Evolutionary conservation across 345 rosid genomes (phyloP), one percentile per base, ranked within the genome.

Genomic region (Toxicodendron radicans): DNA sequence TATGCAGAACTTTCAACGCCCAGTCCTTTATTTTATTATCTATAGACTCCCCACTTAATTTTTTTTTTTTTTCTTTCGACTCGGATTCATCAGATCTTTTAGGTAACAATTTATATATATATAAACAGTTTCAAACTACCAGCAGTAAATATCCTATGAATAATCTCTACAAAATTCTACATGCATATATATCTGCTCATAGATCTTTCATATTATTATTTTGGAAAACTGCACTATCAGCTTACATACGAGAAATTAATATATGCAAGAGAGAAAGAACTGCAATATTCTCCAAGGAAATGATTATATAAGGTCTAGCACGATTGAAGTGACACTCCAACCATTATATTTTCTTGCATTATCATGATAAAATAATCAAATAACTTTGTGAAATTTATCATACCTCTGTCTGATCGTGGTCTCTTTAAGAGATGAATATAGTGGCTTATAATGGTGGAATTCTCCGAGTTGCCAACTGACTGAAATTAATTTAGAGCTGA

Each of bases 291-390:
- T 33, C n/a, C 2, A 43, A 20, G 53, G 52, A 2, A n/a, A 66
- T 13, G 35, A 66, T 66, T 17, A 32, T 7, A 49, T 21, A 33
- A 10, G 32, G 2, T 35, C 58, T 24, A 46, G 43, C 53, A 60
- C 21, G 73, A 38, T 38, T 38, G 43, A 70, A 10, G 51, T 51
- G 67, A 57, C 75, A 57, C 12, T 30, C 48, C 58, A 53, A 68
- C 72, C n/a, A 54, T 45, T 48, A 56, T 38, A 38, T 5, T 3
- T 76, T 58, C 11, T 41, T 38, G 49, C 80, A 58, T 51, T 57
- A 64, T 74, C 61, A 67, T 35, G 60, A 61, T 10, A 33, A 43
- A 7, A 13, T 21, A 49, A 58, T 66, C 20, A 27, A 23, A 57
- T 2, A 5, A 27, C 32, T 49, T n/a, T 61, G 7, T 66, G 70